These are phyloP conservation scores for Zygosaccharomyces siamensis DNA, from an alignment of 805 yeast genomes.

Conservation along the genomic window DNA sequence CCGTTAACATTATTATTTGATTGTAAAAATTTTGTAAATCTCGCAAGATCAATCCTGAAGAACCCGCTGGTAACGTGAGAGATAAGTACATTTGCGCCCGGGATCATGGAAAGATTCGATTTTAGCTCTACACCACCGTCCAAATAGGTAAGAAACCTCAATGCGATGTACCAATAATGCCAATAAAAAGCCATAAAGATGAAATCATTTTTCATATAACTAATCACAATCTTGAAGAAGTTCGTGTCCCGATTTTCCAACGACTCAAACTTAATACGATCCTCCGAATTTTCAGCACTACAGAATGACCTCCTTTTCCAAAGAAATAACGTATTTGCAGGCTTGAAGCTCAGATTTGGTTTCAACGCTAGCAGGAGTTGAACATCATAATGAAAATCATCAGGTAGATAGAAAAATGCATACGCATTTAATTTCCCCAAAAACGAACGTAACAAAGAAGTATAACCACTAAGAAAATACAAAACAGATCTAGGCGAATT, in stretches of 20 bases:
- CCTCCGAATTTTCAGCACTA: slow-evolving; percentile 3
- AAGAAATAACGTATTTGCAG: slow-evolving; percentile 12
- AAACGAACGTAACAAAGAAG: slow-evolving; percentile 26
- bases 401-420: slow-evolving; percentile 30
- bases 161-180: slow-evolving; percentile 32
- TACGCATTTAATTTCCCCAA: slow-evolving; percentile 32
- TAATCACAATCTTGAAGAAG: slow-evolving; percentile 27
- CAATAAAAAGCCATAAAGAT: slow-evolving; percentile 30
- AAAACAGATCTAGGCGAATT: slow-evolving; percentile 1
- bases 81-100: slow-evolving; percentile 23
- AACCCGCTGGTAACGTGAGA: slow-evolving; percentile 15
- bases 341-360: slow-evolving; percentile 9
- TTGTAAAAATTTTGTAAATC: slow-evolving; percentile 15
- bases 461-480: slow-evolving; percentile 18
- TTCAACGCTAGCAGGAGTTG: slow-evolving; percentile 15
- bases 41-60: slow-evolving; percentile 21
- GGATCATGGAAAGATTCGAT: slow-evolving; percentile 11
- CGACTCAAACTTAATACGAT: slow-evolving; percentile 7
- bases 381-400: slow-evolving; percentile 25
- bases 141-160: slow-evolving; percentile 7
- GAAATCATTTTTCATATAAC: slow-evolving; percentile 30
- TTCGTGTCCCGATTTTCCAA: slow-evolving; percentile 17
- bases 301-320: slow-evolving; percentile 25
- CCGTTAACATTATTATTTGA: slow-evolving; percentile 3
- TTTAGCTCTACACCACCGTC: slow-evolving; percentile 4